Percentiles rank a stretch among this genome's conserved stretches.
Conservation (phyloP, 164 flowering plant genomes). For the Vitis riparia region DNA sequence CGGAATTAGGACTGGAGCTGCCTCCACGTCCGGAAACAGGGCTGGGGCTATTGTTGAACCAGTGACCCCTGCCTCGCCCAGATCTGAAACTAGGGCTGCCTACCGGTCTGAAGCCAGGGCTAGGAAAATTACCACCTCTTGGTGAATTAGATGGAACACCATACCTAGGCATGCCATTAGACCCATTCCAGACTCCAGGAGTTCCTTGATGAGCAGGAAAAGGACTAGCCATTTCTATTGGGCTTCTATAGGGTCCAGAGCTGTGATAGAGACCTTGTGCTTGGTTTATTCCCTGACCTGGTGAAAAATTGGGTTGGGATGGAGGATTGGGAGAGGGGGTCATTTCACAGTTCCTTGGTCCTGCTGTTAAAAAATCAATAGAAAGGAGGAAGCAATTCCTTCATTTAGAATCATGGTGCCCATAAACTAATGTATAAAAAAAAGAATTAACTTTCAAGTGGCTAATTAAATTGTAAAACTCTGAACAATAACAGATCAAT, state of each 20-base stretch:
- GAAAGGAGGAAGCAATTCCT: too few relatives aligned
- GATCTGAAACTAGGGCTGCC: constrained; percentile 24
- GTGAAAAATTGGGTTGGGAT: constrained; percentile 22
- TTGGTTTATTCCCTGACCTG: constrained; percentile 25
- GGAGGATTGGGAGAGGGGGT: constrained; percentile 25
- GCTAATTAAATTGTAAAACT: too few relatives aligned
- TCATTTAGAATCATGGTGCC: background rate
- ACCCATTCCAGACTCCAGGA: constrained; percentile 29
- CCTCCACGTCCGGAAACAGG: constrained; percentile 29
- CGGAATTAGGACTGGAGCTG: constrained; percentile 24
- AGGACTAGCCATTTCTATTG: constrained; percentile 23
- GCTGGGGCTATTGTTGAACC: constrained; percentile 20
- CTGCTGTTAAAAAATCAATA: constrained; percentile 13
- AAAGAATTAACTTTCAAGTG: too few relatives aligned
- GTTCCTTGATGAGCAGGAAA: constrained; percentile 12
- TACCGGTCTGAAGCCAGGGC: constrained; percentile 24
- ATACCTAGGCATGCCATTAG: constrained; percentile 19
- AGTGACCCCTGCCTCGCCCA: constrained; percentile 27
- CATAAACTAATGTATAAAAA: background rate
- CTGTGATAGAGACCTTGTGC: constrained; percentile 16
- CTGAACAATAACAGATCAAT: too few relatives aligned
- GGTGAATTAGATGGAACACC: constrained; percentile 23
- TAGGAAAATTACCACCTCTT: constrained; percentile 19
- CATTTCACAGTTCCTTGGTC: constrained; percentile 30
- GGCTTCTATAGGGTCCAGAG: constrained; percentile 20